Percentiles rank a stretch among this genome's conserved stretches.
phyloP scores from a whole-genome alignment of 352 stramenopile species.

The Globisporangium canariense region DNA sequence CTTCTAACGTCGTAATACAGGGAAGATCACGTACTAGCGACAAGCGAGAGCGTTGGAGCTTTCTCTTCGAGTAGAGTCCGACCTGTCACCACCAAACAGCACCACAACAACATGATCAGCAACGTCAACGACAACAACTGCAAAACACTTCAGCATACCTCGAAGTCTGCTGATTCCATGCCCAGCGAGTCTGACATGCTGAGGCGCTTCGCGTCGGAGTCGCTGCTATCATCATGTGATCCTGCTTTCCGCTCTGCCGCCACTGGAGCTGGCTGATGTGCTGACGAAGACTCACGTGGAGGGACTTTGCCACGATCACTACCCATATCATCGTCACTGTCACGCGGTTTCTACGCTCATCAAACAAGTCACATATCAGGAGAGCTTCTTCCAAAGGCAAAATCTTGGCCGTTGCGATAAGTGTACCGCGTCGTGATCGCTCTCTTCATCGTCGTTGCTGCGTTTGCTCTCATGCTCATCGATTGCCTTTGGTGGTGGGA shows the following conservation, averaged over 20 bases:
- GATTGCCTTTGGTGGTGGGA: constrained; percentile 16
- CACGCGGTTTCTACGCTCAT: constrained; percentile 6
- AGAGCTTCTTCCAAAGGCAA: neutral
- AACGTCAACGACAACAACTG: neutral
- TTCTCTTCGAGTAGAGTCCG: constrained; percentile 38
- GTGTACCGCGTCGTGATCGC: constrained; percentile 5
- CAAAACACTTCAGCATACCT: constrained; percentile 27
- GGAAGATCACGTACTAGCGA: constrained; percentile 36
- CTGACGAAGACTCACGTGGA: neutral
- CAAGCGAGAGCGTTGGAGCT: constrained; percentile 37
- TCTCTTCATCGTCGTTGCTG: constrained; percentile 18
- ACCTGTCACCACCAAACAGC: constrained; percentile 31
- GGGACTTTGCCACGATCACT: neutral
- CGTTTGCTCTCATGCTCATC: constrained; percentile 25
- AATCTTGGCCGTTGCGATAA: neutral
- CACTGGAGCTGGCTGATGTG: neutral
- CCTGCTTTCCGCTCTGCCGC: constrained; percentile 11
- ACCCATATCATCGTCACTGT: neutral
- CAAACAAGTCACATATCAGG: neutral
- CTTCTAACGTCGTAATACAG: neutral
- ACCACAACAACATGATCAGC: neutral
- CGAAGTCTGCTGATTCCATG: constrained; percentile 76
- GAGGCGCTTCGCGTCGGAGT: constrained; percentile 25
- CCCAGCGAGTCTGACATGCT: constrained; percentile 71
- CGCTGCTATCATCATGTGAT: constrained; percentile 13